Evolutionary conservation across 495 filamentous ascomycete genomes (phyloP), one percentile per base, ranked within the genome.

Genomic region (Elaphomyces granulatus): DNA sequence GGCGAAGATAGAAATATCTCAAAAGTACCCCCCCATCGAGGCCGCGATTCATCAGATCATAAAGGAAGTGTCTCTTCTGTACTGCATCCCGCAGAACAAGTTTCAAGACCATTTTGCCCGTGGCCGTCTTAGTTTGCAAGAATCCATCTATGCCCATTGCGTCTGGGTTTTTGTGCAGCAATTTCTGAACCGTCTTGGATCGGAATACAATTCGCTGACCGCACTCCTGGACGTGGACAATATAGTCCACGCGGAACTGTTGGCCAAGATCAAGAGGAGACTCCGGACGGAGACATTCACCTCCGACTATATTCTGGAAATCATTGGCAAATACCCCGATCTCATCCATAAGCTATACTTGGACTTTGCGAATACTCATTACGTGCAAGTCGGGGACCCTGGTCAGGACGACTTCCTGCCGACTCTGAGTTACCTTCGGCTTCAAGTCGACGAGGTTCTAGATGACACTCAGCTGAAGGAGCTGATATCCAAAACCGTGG

Each of bases 11-110:
- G 68, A 52, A 52, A 67, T 60, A 26, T 60, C 56, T 39, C 64
- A 56, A 53, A 74, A 70, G 31, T 74, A 72, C 49, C 83, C 83
- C 4, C 79, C 80, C 0, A 90, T 98, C 42, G 84, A 94, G 54
- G 78, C 87, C 32, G 87, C 87, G 7, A 94, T 98, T 47, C 87
- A 95, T 66, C 92, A 98, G 62, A 94, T 98, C 63, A 93, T 92
- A 68, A 95, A 96, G 71, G 90, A 98, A 59, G 77, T 92, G 34
- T 95, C 87, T 8, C 75, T 98, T 32, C 68, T 98, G 26, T 98
- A 95, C 75, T 98, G 90, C 66, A 81, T 98, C 48, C 90, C 90
- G 4, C 90, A 94, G 59, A 96, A 93, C 66, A 83, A 87, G 54
- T 83, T 96, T 57, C 87, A 94, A 54, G 61, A 67, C 34, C 74